Evolutionary conservation across 192 early-diverging fungal species (phyloP), one percentile per base, ranked within the genome.

Genomic region (Allomyces macrogynus): DNA sequence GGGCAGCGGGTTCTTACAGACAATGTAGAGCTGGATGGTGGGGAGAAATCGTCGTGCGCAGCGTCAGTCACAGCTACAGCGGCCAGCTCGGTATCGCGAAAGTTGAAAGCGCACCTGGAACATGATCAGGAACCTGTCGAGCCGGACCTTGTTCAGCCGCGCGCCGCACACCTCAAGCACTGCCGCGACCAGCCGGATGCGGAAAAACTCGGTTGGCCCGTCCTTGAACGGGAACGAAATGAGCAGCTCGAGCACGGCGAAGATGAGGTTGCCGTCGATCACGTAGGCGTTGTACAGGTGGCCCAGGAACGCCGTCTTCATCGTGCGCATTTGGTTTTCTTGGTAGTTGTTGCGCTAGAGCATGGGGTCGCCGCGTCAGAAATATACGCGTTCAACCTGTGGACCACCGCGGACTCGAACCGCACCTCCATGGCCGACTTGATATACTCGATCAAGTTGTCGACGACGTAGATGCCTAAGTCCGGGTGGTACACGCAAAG

Each of bases 281-380:
- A 18, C 25, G 3, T 12, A 57, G 5, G 63, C 14, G 4, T 89
- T 86, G 70, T 92, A 92, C 49, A 99, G 76, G 69, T 97, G 92
- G 57, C 92, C 93, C 8, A 99, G 74, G 69, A 89, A 99, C 63
- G 86, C 85, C 4, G 79, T 83, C 10, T 78, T 77, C 1, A 90
- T 80, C 54, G 97, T 83, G 24, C 96, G 79, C 64, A 84, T 80
- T 75, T 95, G 95, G 68, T 95, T 99, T 65, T 90, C 87, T 61
- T 87, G 84, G 72, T 92, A 99, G 49, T 91, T 76, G 71, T 96
- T 99, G 54, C 80, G 81, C 76, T 79, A 9, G 66, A 10, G n/a
- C n/a, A 0, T 5, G 10, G 43, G 24, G 14, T 3, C 5, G 68
- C 24, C 23, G 64, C 18, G 22, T 20, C 27, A 70, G 43, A 62